phyloP scores from a whole-genome alignment of 2,329 filamentous ascomycete genomes.

The Neonectria magnoliae region DNA sequence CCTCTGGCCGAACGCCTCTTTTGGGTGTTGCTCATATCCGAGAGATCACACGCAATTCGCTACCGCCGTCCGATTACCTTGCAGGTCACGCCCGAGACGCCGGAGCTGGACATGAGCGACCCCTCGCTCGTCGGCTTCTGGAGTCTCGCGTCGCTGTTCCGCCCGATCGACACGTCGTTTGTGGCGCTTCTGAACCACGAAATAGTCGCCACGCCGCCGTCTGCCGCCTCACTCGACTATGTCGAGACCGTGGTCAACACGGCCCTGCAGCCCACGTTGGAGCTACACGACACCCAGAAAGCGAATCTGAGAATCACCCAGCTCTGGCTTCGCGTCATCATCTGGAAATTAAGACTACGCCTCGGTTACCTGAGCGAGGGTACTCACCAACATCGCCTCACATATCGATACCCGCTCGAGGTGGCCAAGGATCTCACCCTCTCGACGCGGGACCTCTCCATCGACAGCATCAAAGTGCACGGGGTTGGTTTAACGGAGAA shows the following conservation, averaged over 20 bases:
- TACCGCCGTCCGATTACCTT: slow-evolving; percentile 56
- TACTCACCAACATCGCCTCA: slow-evolving; percentile 48
- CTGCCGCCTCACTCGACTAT: slow-evolving; percentile 46
- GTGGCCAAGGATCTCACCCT: slow-evolving; percentile 53
- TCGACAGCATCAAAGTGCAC: slow-evolving; percentile 54
- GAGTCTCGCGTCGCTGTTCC: slow-evolving; percentile 53
- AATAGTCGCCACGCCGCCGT: slow-evolving; percentile 43
- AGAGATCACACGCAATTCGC: slow-evolving; percentile 56
- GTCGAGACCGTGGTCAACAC: slow-evolving; percentile 51
- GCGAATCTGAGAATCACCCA: slow-evolving; percentile 57
- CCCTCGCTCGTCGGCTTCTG: slow-evolving; percentile 50
- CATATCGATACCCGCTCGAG: slow-evolving; percentile 55
- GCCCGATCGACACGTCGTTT: slow-evolving; percentile 54
- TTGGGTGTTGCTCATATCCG: slow-evolving; percentile 57
- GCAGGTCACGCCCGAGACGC: slow-evolving; percentile 52
- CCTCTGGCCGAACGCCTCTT: slow-evolving; percentile 51
- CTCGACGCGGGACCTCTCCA: slow-evolving; percentile 50
- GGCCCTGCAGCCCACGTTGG: slow-evolving; percentile 46
- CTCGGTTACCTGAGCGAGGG: slow-evolving; percentile 53
- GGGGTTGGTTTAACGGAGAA: slow-evolving; percentile 59
- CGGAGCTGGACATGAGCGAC: slow-evolving; percentile 45
- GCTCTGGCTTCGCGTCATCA: slow-evolving; percentile 56
- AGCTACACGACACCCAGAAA: slow-evolving; percentile 55
- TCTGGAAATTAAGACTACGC: slow-evolving; percentile 57
- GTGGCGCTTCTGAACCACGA: slow-evolving; percentile 54